Evolutionary conservation across 257 asterid genomes (phyloP), one percentile per base, ranked within the genome.

Genomic region (Mitragyna speciosa): DNA sequence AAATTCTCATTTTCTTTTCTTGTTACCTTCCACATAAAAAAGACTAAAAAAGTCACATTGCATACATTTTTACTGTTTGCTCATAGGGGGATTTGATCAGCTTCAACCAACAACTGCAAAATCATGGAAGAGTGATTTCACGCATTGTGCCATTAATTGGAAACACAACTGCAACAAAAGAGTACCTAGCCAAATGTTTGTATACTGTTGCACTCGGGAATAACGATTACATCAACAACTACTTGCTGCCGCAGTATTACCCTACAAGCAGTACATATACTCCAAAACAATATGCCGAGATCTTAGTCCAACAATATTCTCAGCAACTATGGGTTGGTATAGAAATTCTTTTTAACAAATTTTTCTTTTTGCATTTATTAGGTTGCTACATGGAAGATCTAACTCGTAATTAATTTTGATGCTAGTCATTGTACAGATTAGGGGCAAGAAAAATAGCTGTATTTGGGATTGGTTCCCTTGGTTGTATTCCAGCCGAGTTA

Each of bases 191-290:
- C 81, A 86, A 91, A 76, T 92, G 97, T 85, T 76, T 92, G n/a
- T 92, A 89, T 59, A 78, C 81, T 6, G 45, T 91, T 2, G 79
- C 75, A 47, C 16, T 90, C 2, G 96, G 96, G 12, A 89, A 85
- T 84, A 92, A 92, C 39, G 96, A 92, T 80, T 92, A 92, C 72
- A 82, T 92, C n/a, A 86, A 89, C 83, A 88, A 92, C 79, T 92
- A 89, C 45, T 89, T 87, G 72, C 36, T 86, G 89, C 96, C 96
- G 1, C 80, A 78, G 26, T 68, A 28, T 45, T 92, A 88, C 79
- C 70, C 87, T 2, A 79, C 93, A 12, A 85, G 90, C 61, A 76
- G 54, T 0, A 43, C 10, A 12, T 87, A 80, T 63, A 41, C 66
- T 0, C 78, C 87, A 12, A 30, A 56, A 30, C 77, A 67, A 49